phyloP scores from a whole-genome alignment of 441 rosid genomes.

The Codiaeum variegatum region DNA sequence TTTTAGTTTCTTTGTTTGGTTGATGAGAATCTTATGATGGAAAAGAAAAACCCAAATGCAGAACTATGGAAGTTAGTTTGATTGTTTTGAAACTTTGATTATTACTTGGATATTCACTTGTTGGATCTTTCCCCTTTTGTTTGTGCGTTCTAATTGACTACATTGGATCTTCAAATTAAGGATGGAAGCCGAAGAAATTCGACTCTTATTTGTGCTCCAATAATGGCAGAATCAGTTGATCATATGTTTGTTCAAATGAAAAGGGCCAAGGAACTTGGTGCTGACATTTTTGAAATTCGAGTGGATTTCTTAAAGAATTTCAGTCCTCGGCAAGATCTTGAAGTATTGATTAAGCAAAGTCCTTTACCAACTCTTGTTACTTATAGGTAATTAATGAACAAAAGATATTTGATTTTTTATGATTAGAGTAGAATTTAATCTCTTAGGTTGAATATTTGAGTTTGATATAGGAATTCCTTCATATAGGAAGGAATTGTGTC shows the following conservation, averaged over 20 bases:
- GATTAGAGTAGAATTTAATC: not conserved
- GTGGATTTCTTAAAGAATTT: slow-evolving; percentile 56
- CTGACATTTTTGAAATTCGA: slow-evolving; percentile 75
- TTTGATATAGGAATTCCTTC: not conserved
- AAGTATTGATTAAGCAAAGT: slow-evolving; percentile 39
- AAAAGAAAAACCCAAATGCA: not conserved
- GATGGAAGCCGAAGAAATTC: slow-evolving; percentile 35
- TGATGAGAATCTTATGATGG: not conserved
- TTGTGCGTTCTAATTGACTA: slow-evolving; percentile 30
- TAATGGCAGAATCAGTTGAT: slow-evolving; percentile 49
- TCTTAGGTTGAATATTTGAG: not conserved
- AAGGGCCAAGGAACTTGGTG: slow-evolving; percentile 58
- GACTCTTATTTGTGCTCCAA: slow-evolving; percentile 41
- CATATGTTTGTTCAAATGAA: slow-evolving; percentile 46
- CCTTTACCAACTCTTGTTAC: slow-evolving; percentile 57
- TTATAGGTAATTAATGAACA: slow-evolving; percentile 33
- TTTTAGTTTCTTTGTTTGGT: not conserved
- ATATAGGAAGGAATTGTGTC: not conserved
- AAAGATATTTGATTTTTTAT: not conserved
- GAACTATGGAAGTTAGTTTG: not conserved
- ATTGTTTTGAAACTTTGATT: not conserved
- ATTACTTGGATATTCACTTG: not conserved
- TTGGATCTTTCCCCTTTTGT: not conserved
- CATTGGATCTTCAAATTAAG: slow-evolving; percentile 31
- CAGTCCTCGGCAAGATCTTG: slow-evolving; percentile 43